Conservation (phyloP, 768 basidiomycete genomes). For the Calvatia gigantea region DNA sequence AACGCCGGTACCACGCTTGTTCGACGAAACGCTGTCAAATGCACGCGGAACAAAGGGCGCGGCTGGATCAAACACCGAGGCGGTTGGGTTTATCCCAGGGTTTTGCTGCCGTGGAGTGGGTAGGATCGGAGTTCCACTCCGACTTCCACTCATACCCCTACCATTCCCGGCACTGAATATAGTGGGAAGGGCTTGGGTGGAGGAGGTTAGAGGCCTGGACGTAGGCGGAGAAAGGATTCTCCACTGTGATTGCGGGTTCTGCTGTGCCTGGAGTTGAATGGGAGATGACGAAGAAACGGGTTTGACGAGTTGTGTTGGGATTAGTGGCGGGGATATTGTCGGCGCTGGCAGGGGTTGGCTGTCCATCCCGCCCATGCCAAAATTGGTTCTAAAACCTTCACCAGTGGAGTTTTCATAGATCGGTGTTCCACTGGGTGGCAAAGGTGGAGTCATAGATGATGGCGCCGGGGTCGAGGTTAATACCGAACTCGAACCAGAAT, state of each 20-base stretch:
- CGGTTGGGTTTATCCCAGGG: constrained; percentile 9
- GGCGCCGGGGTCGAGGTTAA: not conserved
- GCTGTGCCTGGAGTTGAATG: constrained; percentile 12
- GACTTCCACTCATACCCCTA: not conserved
- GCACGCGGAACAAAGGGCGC: constrained; percentile 31
- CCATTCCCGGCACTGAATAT: not conserved
- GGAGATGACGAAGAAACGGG: constrained; percentile 18
- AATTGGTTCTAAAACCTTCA: not conserved
- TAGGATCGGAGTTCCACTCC: constrained; percentile 2
- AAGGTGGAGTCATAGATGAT: not conserved
- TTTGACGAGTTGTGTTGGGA: not conserved
- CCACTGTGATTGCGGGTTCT: constrained; percentile 1
- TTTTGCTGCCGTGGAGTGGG: constrained; percentile 14
- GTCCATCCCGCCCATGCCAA: not conserved
- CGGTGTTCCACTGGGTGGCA: not conserved
- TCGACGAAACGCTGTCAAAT: constrained; percentile 14
- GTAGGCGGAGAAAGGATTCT: constrained; percentile 10
- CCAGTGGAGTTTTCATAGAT: not conserved
- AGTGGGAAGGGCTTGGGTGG: not conserved
- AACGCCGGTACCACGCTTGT: constrained; percentile 20
- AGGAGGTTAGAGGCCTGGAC: not conserved
- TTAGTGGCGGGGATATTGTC: constrained; percentile 6
- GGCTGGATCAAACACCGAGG: constrained; percentile 43
- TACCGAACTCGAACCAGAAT: not conserved
- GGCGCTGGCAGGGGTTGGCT: constrained; percentile 15